A percentile compares a stretch with the other conserved stretches of the same genome.
phyloP scores from a whole-genome alignment of 352 stramenopile species.

The Phytopythium mirpurense region DNA sequence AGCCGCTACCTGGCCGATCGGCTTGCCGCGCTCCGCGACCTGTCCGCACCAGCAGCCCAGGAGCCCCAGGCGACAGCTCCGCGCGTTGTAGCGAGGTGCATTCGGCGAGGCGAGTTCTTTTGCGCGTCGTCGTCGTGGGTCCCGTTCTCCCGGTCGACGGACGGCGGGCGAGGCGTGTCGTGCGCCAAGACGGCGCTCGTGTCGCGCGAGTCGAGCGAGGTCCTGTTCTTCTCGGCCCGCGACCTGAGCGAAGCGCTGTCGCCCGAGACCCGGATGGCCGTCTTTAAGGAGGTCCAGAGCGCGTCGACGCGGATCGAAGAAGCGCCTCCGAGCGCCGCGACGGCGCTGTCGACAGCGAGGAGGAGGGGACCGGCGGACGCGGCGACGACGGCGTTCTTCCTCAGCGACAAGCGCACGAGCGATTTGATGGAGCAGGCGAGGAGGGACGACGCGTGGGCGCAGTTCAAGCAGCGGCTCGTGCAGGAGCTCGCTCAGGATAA shows the following conservation, averaged over 20 bases:
- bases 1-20: conserved; percentile 25
- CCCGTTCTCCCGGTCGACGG: conserved; percentile 23
- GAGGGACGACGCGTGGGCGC: conserved; percentile 19
- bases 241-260: conserved; percentile 35
- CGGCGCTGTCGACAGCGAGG: background rate
- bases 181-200: conserved; percentile 47
- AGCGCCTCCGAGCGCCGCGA: background rate
- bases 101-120: conserved; percentile 43
- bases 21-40: conserved; percentile 4
- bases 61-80: too few relatives aligned
- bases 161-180: conserved; percentile 15
- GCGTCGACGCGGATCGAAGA: conserved; percentile 5
- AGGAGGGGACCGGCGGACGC: background rate
- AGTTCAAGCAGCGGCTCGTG: conserved; percentile 30
- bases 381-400: background rate
- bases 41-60: background rate
- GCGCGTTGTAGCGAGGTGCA: conserved; percentile 13
- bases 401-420: conserved; percentile 1
- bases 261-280: conserved; percentile 18
- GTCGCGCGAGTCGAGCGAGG: conserved; percentile 27
- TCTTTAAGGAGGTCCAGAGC: conserved; percentile 35
- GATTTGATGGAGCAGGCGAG: conserved; percentile 25
- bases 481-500: conserved; percentile 4
- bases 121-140: conserved; percentile 52
- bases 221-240: conserved; percentile 44